Evolutionary conservation across 306 rosid species (phyloP).

Genomic region (Pterocarpus santalinus): DNA sequence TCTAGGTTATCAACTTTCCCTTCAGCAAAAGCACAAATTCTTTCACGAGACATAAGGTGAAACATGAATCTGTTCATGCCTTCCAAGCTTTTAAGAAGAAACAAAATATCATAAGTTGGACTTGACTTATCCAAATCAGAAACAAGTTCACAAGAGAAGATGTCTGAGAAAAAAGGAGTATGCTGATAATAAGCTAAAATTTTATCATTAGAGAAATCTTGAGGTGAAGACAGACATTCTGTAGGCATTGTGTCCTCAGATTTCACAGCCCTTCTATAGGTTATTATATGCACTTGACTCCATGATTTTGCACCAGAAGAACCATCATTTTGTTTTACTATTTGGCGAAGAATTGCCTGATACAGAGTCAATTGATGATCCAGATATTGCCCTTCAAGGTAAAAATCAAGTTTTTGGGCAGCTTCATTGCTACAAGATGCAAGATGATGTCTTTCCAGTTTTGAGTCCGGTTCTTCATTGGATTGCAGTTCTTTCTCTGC

Average conservation of each 20-base stretch:
- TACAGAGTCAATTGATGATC: conserved; percentile 72
- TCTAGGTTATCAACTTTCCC: conserved; percentile 78
- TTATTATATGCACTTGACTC: conserved; percentile 77
- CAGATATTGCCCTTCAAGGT: conserved; percentile 76
- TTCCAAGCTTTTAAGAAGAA: conserved; percentile 88
- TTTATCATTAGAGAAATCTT: conserved; percentile 51
- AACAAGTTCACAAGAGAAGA: conserved; percentile 72
- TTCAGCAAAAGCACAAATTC: conserved; percentile 85
- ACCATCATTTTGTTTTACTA: conserved; percentile 70
- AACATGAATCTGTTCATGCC: conserved; percentile 72
- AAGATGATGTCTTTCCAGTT: conserved; percentile 53
- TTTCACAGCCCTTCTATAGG: conserved; percentile 65
- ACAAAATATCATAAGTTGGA: conserved; percentile 72
- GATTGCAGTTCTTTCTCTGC: conserved; percentile 57
- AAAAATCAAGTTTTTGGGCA: conserved; percentile 71
- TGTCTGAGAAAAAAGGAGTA: conserved; percentile 69
- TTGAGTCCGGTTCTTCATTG: conserved; percentile 56
- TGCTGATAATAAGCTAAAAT: conserved; percentile 56
- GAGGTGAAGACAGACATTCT: conserved; percentile 50
- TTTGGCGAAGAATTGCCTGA: conserved; percentile 82
- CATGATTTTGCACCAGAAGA: conserved; percentile 65
- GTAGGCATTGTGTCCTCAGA: conserved; percentile 47
- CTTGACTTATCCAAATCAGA: conserved; percentile 82
- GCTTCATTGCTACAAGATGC: conserved; percentile 60
- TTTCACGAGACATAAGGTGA: conserved; percentile 82